Evolutionary conservation across 2,329 filamentous ascomycete genomes (phyloP).

Genomic region (Albifimbria verrucaria): DNA sequence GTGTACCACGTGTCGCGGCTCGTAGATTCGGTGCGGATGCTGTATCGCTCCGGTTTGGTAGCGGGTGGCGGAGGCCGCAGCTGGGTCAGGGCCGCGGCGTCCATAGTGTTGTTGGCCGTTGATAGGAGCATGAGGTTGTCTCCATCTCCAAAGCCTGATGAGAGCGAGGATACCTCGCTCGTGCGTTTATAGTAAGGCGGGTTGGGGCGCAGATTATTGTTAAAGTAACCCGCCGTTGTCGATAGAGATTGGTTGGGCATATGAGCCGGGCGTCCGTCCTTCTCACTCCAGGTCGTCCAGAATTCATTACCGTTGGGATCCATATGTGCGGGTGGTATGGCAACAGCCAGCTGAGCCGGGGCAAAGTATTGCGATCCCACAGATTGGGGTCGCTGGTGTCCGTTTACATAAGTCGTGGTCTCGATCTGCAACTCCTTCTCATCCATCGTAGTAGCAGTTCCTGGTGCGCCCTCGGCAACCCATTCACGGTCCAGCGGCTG

Average conservation of each 20-base stretch:
- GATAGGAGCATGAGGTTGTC: constrained; percentile 48
- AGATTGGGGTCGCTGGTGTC: neutral
- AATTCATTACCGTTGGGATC: neutral
- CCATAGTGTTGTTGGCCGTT: constrained; percentile 10
- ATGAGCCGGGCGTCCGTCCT: neutral
- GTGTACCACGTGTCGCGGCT: constrained; percentile 51
- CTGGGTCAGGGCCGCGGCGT: constrained; percentile 5
- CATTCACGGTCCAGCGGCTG: neutral
- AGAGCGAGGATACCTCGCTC: constrained; percentile 57
- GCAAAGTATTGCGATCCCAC: neutral
- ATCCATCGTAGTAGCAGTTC: neutral
- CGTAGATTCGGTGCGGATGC: neutral
- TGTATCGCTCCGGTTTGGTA: constrained; percentile 4
- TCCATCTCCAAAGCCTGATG: constrained; percentile 62
- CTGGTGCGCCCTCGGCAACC: neutral
- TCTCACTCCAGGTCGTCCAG: neutral
- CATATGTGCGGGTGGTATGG: neutral
- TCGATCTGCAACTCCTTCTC: neutral
- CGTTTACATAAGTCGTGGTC: neutral
- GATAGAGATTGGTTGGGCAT: constrained; percentile 6
- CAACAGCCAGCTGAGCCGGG: neutral
- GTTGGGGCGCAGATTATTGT: constrained; percentile 9
- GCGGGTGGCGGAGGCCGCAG: constrained; percentile 12
- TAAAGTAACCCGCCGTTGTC: constrained; percentile 9
- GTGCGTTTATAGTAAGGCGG: constrained; percentile 29